Evolutionary conservation across 1,284 basidiomycete species (phyloP), one percentile per base, ranked within the genome.

Genomic region (Cutaneotrichosporon mucoides): DNA sequence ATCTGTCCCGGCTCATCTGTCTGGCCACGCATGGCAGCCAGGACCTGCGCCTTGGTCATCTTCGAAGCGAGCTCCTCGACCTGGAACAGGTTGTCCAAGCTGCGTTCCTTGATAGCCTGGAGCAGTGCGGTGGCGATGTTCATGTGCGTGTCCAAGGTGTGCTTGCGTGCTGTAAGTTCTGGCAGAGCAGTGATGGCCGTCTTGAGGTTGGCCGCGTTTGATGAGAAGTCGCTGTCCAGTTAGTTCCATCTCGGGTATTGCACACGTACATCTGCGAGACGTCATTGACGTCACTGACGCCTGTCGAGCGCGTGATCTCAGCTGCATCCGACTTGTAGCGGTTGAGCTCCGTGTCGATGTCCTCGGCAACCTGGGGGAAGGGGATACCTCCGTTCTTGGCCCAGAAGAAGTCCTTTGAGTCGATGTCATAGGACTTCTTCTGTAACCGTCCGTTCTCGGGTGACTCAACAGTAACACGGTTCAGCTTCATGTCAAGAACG

Each of bases 371-470:
- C 70, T 97, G 92, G 37, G 96, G 96, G 82, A 99, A 99, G 0
- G 96, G 96, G 66, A 90, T 92, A 6, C 89, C 87, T 1, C 93
- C 92, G 72, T 99, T 97, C 78, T 92, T 92, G 8, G 88, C 88
- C 96, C 96, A 99, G 82, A 99, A 99, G 77, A 96, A 99, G 78
- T 99, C 96, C 71, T 97, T 97, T 11, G 90, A 87, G 77, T 99
- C 95, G 43, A 99, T 86, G 76, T 99, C 96, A 72, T 98, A 98
- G 0, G 89, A 87, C 65, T 88, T 88, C 74, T 93, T 95, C 73
- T 87, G 85, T 15, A 88, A 82, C 50, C 79, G 77, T 37, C 82
- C 82, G 60, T 76, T 79, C 61, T 84, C 82, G n/a, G 81, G 81
- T 12, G 81, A 77, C 79, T 82, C 79, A 24, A 99, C 87, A 0